Conservation (phyloP, 2,329 filamentous ascomycete species). For the Monilinia laxa region DNA sequence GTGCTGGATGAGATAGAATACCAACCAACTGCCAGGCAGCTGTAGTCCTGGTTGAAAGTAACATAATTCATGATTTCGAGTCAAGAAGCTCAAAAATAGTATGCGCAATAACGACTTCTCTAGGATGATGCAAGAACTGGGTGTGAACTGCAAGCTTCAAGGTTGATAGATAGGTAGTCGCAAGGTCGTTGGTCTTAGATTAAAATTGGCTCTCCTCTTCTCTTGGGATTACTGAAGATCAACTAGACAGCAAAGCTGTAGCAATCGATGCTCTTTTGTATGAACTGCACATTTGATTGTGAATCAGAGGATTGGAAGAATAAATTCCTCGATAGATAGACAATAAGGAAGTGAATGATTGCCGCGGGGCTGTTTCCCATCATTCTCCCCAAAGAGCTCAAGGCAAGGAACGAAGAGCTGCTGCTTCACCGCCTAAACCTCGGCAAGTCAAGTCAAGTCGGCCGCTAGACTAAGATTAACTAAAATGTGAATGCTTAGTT, state of each 20-base stretch:
- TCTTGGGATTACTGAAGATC: background rate
- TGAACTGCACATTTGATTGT: slow-evolving; percentile 22
- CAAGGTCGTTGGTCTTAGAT: background rate
- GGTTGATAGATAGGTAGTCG: slow-evolving; percentile 7
- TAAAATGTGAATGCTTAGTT: too few relatives aligned
- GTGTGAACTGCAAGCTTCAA: slow-evolving; percentile 9
- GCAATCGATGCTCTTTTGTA: slow-evolving; percentile 15
- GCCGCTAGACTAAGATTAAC: slow-evolving; percentile 2
- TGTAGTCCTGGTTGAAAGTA: slow-evolving; percentile 99
- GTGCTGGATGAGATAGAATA: slow-evolving; percentile 27
- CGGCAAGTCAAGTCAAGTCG: background rate
- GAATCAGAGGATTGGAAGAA: background rate
- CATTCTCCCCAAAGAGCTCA: slow-evolving; percentile 7
- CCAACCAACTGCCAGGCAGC: slow-evolving; percentile 90
- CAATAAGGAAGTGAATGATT: background rate
- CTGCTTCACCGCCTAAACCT: slow-evolving; percentile 15
- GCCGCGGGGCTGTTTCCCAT: slow-evolving; percentile 20
- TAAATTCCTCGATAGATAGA: slow-evolving; percentile 6
- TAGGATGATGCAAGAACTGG: slow-evolving; percentile 8
- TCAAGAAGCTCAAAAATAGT: background rate
- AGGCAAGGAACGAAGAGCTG: background rate
- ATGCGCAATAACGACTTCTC: background rate
- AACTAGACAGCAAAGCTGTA: slow-evolving; percentile 22
- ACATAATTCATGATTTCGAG: slow-evolving; percentile 90
- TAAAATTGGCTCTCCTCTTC: slow-evolving; percentile 2